A percentile compares a stretch with the other conserved stretches of the same genome.
Conservation (phyloP, 2,329 filamentous ascomycete species). For the Penicillium sp. region DNA sequence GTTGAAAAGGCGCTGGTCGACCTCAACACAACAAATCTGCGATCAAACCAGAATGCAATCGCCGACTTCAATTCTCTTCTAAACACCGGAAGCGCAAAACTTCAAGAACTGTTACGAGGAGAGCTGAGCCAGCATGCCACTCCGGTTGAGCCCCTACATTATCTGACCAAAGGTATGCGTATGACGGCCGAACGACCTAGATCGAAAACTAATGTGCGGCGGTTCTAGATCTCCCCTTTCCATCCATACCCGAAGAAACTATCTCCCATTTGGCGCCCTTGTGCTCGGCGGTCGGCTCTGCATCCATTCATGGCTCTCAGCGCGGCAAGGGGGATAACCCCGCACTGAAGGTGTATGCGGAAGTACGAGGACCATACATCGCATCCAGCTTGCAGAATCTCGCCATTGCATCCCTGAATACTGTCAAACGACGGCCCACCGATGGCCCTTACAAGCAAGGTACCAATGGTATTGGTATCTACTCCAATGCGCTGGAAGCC, state of each 20-base stretch:
- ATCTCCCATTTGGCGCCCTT: conserved; percentile 74
- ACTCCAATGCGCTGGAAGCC: conserved; percentile 81
- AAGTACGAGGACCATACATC: conserved; percentile 84
- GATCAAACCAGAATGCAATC: conserved; percentile 86
- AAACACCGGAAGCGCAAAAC: conserved; percentile 72
- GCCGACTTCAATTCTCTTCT: conserved; percentile 74
- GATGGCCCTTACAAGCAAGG: conserved; percentile 84
- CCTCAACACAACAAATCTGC: conserved; percentile 84
- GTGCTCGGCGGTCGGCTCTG: conserved; percentile 69
- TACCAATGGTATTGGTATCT: conserved; percentile 87
- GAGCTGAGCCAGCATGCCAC: conserved; percentile 74
- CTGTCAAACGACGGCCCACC: conserved; percentile 69
- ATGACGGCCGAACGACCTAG: background rate
- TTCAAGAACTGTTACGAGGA: conserved; percentile 80
- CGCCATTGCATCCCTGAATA: conserved; percentile 79
- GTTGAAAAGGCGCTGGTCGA: conserved; percentile 80
- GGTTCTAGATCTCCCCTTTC: conserved; percentile 65
- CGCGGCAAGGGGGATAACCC: conserved; percentile 60
- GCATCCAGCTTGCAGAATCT: conserved; percentile 77
- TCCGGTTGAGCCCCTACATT: conserved; percentile 84
- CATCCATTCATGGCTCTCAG: conserved; percentile 52
- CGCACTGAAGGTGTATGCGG: conserved; percentile 78
- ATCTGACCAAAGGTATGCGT: conserved; percentile 74
- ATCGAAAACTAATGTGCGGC: conserved; percentile 3
- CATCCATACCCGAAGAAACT: conserved; percentile 72